Base-by-base conservation (phyloP, 371 early-diverging fungal species). In the Rhizomucor pusillus region DNA sequence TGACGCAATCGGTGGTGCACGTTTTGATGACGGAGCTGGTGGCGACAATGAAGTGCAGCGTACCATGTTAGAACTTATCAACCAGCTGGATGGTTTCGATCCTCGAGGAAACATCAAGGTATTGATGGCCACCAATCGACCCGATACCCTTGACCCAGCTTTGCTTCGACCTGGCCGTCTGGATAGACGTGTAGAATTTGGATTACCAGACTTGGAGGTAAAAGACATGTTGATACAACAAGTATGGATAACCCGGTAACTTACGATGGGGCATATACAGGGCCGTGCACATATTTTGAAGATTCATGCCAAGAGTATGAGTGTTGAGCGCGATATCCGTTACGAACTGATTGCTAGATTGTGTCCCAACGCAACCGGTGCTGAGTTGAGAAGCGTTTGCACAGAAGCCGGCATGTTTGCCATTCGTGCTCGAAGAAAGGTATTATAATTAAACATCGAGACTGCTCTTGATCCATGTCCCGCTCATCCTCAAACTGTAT, bases 391-490 rank as follows among this genome's bases (percentile, higher is more conserved):
- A 62, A 93, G 95, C 78, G 99, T 99, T 46, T 99, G 99, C 80
- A 99, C 99, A 23, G 99, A 99, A 79, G 99, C 99, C 24, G 99
- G 99, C 52, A 99, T 99, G 99, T 99, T 95, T 86, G 99, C 99
- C 9, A 99, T 99, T 60, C 88, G 99, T 37, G 93, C 97, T 52
- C 84, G 99, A 73, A 86, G 99, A 82, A 99, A 99, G 91, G 89
- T 88, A 51, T 46, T 47, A 24, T 1, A 20, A 47, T 11, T 23
- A 14, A 19, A n/a, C n/a, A n/a, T n/a, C n/a, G n/a, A n/a, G n/a
- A n/a, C n/a, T n/a, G n/a, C 5, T 20, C 23, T 16, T n/a, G n/a
- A n/a, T n/a, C n/a, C n/a, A n/a, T n/a, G n/a, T n/a, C n/a, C n/a
- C n/a, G n/a, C n/a, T 51, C n/a, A 54, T 44, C 10, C 46, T 29